Percentiles rank a stretch among this genome's conserved stretches.
Evolutionary conservation across 2,329 filamentous ascomycete genomes (phyloP).

Genomic region (Fusarium sp.): DNA sequence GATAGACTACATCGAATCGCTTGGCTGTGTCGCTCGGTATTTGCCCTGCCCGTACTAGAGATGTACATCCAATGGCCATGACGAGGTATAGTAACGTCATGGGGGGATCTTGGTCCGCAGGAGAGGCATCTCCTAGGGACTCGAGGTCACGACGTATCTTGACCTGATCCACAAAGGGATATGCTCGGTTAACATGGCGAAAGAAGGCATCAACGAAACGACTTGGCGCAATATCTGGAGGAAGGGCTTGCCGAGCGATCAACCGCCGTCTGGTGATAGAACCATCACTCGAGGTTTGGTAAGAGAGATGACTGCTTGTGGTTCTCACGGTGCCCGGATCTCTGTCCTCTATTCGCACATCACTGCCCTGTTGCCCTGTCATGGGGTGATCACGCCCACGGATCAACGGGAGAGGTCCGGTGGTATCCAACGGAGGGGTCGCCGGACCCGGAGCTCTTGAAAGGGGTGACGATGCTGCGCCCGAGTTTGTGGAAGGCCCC

Average conservation of each 20-base stretch:
- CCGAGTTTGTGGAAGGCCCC: slow-evolving; percentile 2
- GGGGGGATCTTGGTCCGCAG: slow-evolving; percentile 38
- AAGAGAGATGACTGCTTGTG: slow-evolving; percentile 36
- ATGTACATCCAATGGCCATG: slow-evolving; percentile 57
- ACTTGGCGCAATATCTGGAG: slow-evolving; percentile 42
- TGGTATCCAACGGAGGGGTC: slow-evolving; percentile 31
- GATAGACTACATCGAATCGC: slow-evolving; percentile 50
- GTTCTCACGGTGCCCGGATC: slow-evolving; percentile 36
- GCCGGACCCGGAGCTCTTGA: slow-evolving; percentile 20
- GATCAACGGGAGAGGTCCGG: slow-evolving; percentile 3
- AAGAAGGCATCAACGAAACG: slow-evolving; percentile 56
- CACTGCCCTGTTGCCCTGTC: slow-evolving; percentile 18
- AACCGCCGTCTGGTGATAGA: slow-evolving; percentile 26
- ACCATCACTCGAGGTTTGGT: slow-evolving; percentile 35
- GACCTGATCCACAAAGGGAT: slow-evolving; percentile 54
- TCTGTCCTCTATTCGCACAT: slow-evolving; percentile 28
- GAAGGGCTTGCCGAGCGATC: slow-evolving; percentile 33
- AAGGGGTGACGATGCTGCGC: slow-evolving; percentile 22
- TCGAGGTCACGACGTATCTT: slow-evolving; percentile 50
- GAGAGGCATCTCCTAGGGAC: slow-evolving; percentile 42
- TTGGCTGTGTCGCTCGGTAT: slow-evolving; percentile 46
- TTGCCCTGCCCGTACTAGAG: slow-evolving; percentile 53
- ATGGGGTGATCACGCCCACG: slow-evolving; percentile 20
- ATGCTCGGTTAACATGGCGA: slow-evolving; percentile 55
- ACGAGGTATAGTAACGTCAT: slow-evolving; percentile 53